Conservation (phyloP, 352 stramenopile species). For the Globisporangium spinosum region DNA sequence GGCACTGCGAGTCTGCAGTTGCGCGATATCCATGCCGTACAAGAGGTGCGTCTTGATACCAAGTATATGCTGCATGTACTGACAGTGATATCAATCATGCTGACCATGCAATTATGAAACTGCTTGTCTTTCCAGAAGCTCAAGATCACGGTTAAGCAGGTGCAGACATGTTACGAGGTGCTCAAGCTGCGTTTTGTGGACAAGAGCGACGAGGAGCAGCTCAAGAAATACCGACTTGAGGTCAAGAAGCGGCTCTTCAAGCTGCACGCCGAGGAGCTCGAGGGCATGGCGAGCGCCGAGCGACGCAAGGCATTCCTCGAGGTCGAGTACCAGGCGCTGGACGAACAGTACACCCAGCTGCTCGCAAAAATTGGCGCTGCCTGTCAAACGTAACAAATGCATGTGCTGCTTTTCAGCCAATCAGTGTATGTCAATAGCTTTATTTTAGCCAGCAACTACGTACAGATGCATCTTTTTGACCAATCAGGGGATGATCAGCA, state of each 20-base stretch:
- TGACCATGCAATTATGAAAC: background rate
- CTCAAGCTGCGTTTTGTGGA: conserved; percentile 63
- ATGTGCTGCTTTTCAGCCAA: conserved; percentile 3
- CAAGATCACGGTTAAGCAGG: conserved; percentile 76
- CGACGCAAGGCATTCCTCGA: conserved; percentile 80
- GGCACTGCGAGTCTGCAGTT: conserved; percentile 41
- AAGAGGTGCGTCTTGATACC: conserved; percentile 33
- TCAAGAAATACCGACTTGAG: conserved; percentile 71
- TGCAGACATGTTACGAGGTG: conserved; percentile 78
- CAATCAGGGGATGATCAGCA: background rate
- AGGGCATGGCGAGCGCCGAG: conserved; percentile 62
- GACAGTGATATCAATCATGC: background rate
- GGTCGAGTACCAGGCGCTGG: conserved; percentile 48
- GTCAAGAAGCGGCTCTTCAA: conserved; percentile 81
- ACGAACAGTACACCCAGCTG: conserved; percentile 51
- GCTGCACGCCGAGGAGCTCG: conserved; percentile 63
- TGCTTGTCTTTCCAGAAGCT: conserved; percentile 31
- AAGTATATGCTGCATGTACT: background rate
- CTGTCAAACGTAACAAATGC: conserved; percentile 1
- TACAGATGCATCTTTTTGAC: background rate
- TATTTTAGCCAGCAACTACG: conserved; percentile 13
- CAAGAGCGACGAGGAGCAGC: conserved; percentile 38
- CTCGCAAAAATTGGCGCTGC: conserved; percentile 21
- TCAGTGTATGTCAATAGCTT: background rate
- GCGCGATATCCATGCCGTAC: conserved; percentile 56